phyloP scores from a whole-genome alignment of 2,329 filamentous ascomycete species.

The Rugonectria rugulosa region DNA sequence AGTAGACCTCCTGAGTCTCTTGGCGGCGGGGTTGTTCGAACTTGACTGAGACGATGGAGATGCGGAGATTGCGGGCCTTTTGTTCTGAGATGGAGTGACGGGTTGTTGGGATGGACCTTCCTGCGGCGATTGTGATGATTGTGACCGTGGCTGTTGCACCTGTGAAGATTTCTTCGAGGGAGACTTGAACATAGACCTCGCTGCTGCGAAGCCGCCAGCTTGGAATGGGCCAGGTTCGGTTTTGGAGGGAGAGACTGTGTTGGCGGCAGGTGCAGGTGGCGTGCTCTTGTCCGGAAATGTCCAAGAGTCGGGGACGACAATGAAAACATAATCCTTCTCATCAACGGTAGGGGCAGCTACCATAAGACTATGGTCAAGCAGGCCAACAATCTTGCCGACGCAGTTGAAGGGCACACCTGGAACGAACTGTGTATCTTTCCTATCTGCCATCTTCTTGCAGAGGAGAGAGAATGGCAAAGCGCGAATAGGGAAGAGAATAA shows the following conservation, averaged over 20 bases:
- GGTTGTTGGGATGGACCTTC: conserved; percentile 2
- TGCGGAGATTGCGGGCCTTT: conserved; percentile 9
- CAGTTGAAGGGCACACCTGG: not conserved
- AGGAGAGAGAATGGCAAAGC: not conserved
- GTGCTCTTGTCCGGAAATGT: no score
- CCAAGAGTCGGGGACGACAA: not conserved
- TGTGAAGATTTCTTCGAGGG: no score
- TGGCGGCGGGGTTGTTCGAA: not conserved
- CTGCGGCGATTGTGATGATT: not conserved
- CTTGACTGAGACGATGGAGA: not conserved
- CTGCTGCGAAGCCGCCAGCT: not conserved
- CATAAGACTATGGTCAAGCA: not conserved
- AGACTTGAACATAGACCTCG: conserved; percentile 5
- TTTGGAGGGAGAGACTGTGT: conserved; percentile 2
- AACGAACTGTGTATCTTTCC: not conserved
- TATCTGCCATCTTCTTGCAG: not conserved
- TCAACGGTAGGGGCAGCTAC: not conserved
- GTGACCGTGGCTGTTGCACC: no score
- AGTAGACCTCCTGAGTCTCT: not conserved
- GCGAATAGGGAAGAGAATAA: not conserved
- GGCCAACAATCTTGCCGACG: not conserved
- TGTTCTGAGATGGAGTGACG: conserved; percentile 6
- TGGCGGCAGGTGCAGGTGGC: no score
- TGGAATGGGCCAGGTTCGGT: not conserved
- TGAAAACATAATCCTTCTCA: not conserved